phyloP scores from a whole-genome alignment of 345 rosid genomes.

The Angophora floribunda region DNA sequence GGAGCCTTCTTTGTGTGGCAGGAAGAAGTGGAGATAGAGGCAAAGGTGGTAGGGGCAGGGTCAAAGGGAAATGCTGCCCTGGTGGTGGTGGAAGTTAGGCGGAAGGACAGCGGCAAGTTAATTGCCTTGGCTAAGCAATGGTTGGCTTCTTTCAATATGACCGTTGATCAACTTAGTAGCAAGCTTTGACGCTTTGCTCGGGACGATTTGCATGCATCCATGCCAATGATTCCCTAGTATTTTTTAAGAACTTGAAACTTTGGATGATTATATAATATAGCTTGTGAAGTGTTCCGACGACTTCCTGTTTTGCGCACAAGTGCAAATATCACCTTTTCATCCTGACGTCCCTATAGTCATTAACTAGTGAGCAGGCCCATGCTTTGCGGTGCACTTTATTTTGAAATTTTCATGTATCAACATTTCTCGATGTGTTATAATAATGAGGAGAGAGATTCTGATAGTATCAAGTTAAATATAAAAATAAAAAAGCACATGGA shows the following conservation, averaged over 20 bases:
- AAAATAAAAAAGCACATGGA: no score
- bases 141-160: slow-evolving; percentile 26
- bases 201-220: background rate
- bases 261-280: background rate
- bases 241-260: background rate
- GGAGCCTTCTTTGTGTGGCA: background rate
- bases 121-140: slow-evolving; percentile 53
- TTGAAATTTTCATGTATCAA: background rate
- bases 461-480: no score
- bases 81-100: slow-evolving; percentile 29
- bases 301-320: background rate
- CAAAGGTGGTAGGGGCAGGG: slow-evolving; percentile 27
- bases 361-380: background rate
- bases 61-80: slow-evolving; percentile 30
- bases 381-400: background rate
- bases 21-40: slow-evolving; percentile 63
- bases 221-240: background rate
- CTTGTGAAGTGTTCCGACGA: background rate
- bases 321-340: background rate
- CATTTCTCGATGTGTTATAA: background rate
- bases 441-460: no score
- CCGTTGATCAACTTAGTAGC: slow-evolving; percentile 1
- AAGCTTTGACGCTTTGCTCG: slow-evolving; percentile 22
- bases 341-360: background rate
- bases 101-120: slow-evolving; percentile 18